Percentiles rank a stretch among this genome's conserved stretches.
Evolutionary conservation across 257 asterid species (phyloP).

Genomic region (Solanum chiquidenum): DNA sequence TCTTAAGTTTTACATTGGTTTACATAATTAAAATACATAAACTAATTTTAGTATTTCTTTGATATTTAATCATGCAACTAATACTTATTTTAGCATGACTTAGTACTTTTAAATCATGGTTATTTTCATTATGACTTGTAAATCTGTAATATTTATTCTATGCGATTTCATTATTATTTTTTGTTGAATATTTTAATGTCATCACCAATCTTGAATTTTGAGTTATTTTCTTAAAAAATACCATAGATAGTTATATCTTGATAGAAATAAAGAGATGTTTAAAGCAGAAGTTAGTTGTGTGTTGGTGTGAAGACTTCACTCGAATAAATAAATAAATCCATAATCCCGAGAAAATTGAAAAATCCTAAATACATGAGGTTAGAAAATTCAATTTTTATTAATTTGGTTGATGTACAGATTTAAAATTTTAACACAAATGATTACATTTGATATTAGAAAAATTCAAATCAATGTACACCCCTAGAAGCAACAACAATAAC

Average conservation of each 20-base stretch:
- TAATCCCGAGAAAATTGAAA: not conserved
- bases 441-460: too few relatives aligned
- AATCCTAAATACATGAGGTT: too few relatives aligned
- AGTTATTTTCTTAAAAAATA: not conserved
- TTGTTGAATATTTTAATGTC: not conserved
- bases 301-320: not conserved
- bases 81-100: not conserved
- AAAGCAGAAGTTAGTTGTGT: not conserved
- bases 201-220: too few relatives aligned
- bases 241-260: too few relatives aligned
- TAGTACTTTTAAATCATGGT: not conserved
- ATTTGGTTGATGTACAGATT: not conserved
- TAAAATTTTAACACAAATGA: not conserved
- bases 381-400: not conserved
- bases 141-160: too few relatives aligned
- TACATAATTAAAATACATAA: too few relatives aligned
- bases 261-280: too few relatives aligned
- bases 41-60: not conserved
- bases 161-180: not conserved
- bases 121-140: not conserved
- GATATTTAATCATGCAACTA: not conserved
- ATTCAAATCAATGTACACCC: too few relatives aligned
- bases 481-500: not conserved
- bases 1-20: not conserved
- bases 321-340: too few relatives aligned